Evolutionary conservation across 768 basidiomycete species (phyloP).

Genomic region (Amanita subjunquillea): DNA sequence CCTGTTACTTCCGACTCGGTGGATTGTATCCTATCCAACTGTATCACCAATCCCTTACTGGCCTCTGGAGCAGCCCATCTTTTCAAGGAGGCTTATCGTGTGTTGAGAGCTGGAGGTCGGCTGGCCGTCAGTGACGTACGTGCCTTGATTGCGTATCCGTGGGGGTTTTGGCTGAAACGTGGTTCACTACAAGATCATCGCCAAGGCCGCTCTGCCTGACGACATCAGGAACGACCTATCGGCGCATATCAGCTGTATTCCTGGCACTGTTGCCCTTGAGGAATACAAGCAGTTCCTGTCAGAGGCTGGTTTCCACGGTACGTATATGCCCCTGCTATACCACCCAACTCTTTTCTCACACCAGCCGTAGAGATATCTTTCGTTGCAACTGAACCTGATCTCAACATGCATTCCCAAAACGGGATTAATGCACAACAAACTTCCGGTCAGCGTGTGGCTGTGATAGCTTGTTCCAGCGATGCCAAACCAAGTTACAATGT

Average conservation of each 20-base stretch:
- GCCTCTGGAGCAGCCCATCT: constrained; percentile 23
- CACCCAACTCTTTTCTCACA: background rate
- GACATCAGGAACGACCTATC: too few relatives aligned
- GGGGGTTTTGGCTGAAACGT: constrained; percentile 24
- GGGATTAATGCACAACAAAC: background rate
- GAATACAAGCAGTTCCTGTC: constrained; percentile 24
- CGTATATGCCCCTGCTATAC: constrained; percentile 16
- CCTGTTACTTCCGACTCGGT: constrained; percentile 38
- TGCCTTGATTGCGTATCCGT: constrained; percentile 29
- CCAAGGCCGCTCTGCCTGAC: too few relatives aligned
- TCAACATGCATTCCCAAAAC: constrained; percentile 23
- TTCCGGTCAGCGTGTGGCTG: constrained; percentile 10
- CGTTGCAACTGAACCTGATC: constrained; percentile 28
- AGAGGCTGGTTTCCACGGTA: constrained; percentile 18
- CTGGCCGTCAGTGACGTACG: constrained; percentile 40
- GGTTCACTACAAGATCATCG: constrained; percentile 14
- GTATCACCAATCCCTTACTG: constrained; percentile 43
- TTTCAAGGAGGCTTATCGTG: constrained; percentile 28
- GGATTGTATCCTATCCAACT: constrained; percentile 50
- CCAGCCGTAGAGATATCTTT: constrained; percentile 26
- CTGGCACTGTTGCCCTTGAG: too few relatives aligned
- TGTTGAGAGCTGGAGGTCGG: constrained; percentile 40
- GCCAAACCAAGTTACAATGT: constrained; percentile 21
- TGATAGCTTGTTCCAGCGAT: constrained; percentile 2
- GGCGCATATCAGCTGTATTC: too few relatives aligned